Evolutionary conservation across 805 yeast genomes (phyloP).

Genomic region (Suhomyces vadensis): DNA sequence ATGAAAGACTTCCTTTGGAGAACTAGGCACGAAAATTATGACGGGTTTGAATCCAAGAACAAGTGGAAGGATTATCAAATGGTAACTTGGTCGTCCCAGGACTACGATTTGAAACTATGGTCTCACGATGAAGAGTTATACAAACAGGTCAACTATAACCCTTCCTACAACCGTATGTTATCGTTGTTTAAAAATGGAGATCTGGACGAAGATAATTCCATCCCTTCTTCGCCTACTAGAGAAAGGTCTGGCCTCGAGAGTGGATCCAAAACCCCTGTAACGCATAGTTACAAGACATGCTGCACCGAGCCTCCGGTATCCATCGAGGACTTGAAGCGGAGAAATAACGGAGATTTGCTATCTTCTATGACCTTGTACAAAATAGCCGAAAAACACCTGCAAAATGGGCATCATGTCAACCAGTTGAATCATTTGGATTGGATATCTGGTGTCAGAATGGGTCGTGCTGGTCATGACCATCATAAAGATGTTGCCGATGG

Average conservation of each 20-base stretch:
- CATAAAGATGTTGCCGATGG: slow-evolving; percentile 19
- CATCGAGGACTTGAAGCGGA: slow-evolving; percentile 32
- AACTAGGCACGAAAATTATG: slow-evolving; percentile 39
- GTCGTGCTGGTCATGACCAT: slow-evolving; percentile 47
- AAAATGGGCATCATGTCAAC: slow-evolving; percentile 29
- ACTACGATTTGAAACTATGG: slow-evolving; percentile 84
- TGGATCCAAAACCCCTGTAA: background rate
- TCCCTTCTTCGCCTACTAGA: background rate
- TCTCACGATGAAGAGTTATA: slow-evolving; percentile 47
- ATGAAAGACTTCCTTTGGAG: slow-evolving; percentile 91
- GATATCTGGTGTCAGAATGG: slow-evolving; percentile 90
- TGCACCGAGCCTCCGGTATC: slow-evolving; percentile 39
- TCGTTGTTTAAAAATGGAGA: slow-evolving; percentile 16
- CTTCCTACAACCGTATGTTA: slow-evolving; percentile 29
- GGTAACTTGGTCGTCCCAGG: slow-evolving; percentile 88
- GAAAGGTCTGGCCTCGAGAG: background rate
- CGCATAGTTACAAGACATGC: slow-evolving; percentile 32
- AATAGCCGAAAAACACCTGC: slow-evolving; percentile 39
- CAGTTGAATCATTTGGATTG: slow-evolving; percentile 75
- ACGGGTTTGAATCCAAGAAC: slow-evolving; percentile 48
- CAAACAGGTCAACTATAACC: slow-evolving; percentile 39
- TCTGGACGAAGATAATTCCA: slow-evolving; percentile 12
- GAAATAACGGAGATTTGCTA: slow-evolving; percentile 35
- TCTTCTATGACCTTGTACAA: slow-evolving; percentile 39
- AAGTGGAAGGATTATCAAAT: slow-evolving; percentile 85